These are phyloP conservation scores for Thinopyrum elongatum DNA, from an alignment of 176 grass and related monocot species.

Conservation along the genomic window DNA sequence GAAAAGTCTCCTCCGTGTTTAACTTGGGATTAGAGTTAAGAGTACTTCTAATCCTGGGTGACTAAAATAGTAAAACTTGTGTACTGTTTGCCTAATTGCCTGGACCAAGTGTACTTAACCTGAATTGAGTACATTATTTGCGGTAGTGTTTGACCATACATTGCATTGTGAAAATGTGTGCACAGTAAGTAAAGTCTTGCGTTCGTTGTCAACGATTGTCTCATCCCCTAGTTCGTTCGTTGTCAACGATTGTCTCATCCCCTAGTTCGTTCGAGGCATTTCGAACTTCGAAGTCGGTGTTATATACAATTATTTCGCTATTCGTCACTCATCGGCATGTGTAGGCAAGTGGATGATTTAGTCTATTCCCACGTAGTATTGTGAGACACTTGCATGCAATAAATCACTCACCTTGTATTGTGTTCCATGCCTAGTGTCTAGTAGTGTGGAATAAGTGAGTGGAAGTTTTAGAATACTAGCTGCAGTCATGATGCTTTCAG, in stretches of 20 bases:
- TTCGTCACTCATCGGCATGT: not conserved
- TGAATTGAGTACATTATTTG: conserved; percentile 10
- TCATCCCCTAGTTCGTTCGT: conserved; percentile 22
- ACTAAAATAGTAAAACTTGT: conserved; percentile 9
- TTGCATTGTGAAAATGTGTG: conserved; percentile 4
- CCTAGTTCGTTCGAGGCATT: conserved; percentile 27
- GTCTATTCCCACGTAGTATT: not conserved
- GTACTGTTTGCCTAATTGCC: not conserved
- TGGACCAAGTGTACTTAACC: not conserved
- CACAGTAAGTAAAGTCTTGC: conserved; percentile 8
- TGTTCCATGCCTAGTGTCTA: conserved; percentile 21
- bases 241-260: conserved; percentile 9
- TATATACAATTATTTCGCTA: conserved; percentile 5
- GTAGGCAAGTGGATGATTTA: conserved; percentile 16
- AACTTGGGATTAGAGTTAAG: conserved; percentile 11
- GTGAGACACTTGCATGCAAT: conserved; percentile 19
- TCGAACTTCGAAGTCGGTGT: conserved; percentile 23
- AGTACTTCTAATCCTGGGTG: not conserved
- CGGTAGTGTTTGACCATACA: conserved; percentile 13
- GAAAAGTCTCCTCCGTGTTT: not conserved
- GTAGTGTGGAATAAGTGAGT: conserved; percentile 3
- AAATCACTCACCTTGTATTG: conserved; percentile 32
- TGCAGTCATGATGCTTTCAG: conserved; percentile 1
- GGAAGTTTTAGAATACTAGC: conserved; percentile 13
- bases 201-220: conserved; percentile 6